Evolutionary conservation across 2,329 filamentous ascomycete species (phyloP), one percentile per base, ranked within the genome.

Genomic region (Pyricularia sp.): DNA sequence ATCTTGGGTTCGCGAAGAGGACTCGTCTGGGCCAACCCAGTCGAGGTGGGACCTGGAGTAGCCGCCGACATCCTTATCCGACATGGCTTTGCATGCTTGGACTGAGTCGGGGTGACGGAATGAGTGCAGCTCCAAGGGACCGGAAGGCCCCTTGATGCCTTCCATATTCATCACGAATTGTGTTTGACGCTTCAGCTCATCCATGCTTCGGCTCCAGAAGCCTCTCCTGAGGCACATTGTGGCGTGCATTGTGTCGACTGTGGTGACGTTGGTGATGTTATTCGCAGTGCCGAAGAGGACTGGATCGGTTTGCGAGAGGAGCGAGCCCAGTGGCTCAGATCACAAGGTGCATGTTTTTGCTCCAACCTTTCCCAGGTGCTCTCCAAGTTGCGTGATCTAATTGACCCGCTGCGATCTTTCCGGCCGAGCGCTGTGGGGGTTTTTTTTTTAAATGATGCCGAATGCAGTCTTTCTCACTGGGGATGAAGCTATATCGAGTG

Each of bases 51-150:
- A 88, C 22, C 84, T 84, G 40, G 93, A 96, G 78, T 85, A 93
- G 66, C 93, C 94, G 67, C 93, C 93, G 28, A 96, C 91, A 71
- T 93, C 88, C 65, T 81, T 81, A 74, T 99, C 93, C 69, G 88
- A 90, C 87, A 97, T 94, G 69, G 89, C 80, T 75, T 96, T 94
- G 75, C 82, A 84, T 67, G 79, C 77, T 44, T 75, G 69, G 49
- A 85, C 71, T 4, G 78, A 78, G 26, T 78, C 76, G 57, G 78
- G 72, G 22, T 72, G 70, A 70, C 82, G 78, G 76, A 93, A 93
- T 69, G 80, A 78, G 71, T 88, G 83, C 40, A 94, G 81, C 7
- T 82, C 78, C 66, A 84, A 84, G 1, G 89, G 87, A 28, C 83
- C 84, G 1, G 80, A 81, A 28, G 89, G 84, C 30, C 82, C 82